phyloP scores from a whole-genome alignment of 306 rosid species.

The Rosa chinensis region DNA sequence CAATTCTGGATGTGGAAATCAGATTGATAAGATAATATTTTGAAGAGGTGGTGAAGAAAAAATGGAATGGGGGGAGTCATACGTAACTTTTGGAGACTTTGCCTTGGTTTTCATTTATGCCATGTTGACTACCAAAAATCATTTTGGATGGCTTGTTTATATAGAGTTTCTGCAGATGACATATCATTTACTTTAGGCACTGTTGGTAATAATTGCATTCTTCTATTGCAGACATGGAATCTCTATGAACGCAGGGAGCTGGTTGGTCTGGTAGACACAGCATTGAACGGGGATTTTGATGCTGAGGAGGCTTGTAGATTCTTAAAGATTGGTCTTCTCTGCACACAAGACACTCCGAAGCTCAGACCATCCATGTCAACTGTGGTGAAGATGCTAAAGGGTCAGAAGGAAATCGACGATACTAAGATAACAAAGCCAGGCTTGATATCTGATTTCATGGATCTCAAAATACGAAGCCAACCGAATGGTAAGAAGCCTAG shows the following conservation, averaged over 20 bases:
- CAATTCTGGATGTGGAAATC: not conserved
- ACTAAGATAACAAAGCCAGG: slow-evolving; percentile 72
- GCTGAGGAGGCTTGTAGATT: slow-evolving; percentile 76
- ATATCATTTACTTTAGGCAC: slow-evolving; percentile 9
- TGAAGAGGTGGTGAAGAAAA: not conserved
- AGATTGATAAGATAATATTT: not conserved
- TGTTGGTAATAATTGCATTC: slow-evolving; percentile 17
- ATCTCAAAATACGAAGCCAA: slow-evolving; percentile 54
- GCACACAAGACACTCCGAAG: slow-evolving; percentile 86
- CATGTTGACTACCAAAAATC: not conserved
- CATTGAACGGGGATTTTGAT: slow-evolving; percentile 69
- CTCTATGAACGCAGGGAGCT: slow-evolving; percentile 63
- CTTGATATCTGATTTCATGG: slow-evolving; percentile 82
- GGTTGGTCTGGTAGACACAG: slow-evolving; percentile 55
- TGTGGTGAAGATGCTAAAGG: slow-evolving; percentile 83
- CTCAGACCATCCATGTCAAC: slow-evolving; percentile 89
- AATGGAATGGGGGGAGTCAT: not conserved
- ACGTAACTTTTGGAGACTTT: not conserved
- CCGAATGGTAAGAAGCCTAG: slow-evolving; percentile 24
- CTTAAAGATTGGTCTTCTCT: slow-evolving; percentile 82
- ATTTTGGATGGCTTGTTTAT: slow-evolving; percentile 6
- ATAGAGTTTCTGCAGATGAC: slow-evolving; percentile 12
- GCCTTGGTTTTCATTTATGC: not conserved
- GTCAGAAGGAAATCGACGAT: slow-evolving; percentile 47
- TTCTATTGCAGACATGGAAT: slow-evolving; percentile 65